These are phyloP conservation scores for Gamsiella multidivaricata DNA, from an alignment of 192 early-diverging fungal species.

Conservation along the genomic window DNA sequence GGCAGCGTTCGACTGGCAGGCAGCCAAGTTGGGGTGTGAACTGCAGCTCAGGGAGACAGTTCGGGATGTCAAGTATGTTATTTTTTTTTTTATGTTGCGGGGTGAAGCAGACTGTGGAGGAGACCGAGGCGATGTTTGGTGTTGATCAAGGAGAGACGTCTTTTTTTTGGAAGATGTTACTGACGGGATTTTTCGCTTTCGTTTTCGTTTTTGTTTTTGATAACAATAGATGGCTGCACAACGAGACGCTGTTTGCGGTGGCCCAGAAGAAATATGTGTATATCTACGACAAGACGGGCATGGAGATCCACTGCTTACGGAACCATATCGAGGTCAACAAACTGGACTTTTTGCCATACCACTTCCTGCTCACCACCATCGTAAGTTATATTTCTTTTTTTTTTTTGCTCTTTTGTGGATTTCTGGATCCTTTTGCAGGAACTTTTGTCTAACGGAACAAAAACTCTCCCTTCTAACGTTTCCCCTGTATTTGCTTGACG, in stretches of 20 bases:
- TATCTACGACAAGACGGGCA: conserved; percentile 92
- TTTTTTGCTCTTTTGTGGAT: not conserved
- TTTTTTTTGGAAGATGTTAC: too few species aligned
- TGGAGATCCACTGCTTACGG: conserved; percentile 89
- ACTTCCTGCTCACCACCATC: conserved; percentile 88
- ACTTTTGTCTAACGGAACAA: too few species aligned
- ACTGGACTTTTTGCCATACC: conserved; percentile 92
- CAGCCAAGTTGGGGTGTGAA: conserved; percentile 80
- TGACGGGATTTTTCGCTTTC: conserved; percentile 2
- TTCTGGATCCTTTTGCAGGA: too few species aligned
- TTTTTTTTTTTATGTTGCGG: not conserved
- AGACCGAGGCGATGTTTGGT: too few species aligned
- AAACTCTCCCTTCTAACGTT: too few species aligned
- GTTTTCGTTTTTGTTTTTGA: not conserved
- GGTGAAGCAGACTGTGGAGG: not conserved
- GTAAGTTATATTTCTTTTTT: conserved; percentile 43
- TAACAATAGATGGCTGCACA: conserved; percentile 95
- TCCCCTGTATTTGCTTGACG: too few species aligned
- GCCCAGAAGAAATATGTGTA: conserved; percentile 96
- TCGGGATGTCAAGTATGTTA: conserved; percentile 82
- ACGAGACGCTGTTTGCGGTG: conserved; percentile 92
- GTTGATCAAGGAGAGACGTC: too few species aligned
- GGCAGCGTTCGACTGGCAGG: conserved; percentile 92
- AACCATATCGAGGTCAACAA: conserved; percentile 84
- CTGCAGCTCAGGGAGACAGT: conserved; percentile 90